Base-by-base conservation (phyloP, 306 rosid genomes). In the Castanea crenata region DNA sequence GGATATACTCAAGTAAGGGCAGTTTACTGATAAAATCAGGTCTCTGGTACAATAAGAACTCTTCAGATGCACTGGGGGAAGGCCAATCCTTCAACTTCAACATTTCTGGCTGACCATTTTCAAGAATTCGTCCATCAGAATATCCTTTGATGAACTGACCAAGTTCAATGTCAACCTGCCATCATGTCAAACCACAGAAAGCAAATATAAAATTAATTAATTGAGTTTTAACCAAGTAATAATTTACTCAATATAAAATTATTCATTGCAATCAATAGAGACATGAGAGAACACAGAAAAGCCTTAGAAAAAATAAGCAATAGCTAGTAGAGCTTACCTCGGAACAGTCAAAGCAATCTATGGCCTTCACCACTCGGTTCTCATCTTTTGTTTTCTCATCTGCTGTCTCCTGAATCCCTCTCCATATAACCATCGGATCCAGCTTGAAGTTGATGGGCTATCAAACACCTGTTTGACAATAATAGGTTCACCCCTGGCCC, bases 61-160 rank as follows among this genome's bases (percentile, higher is more conserved):
- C 97, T 90, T 96, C 99, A 71, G 97, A 90, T 65, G 97, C 97
- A 70, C 91, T 87, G 10, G 98, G 98, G 69, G 97, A 93, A 81
- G 99, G 99, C 99, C 99, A 93, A 79, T 91, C 96, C 80, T 89
- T 96, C 86, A 96, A 82, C 79, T 88, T 93, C 91, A 96, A 88
- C 76, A 91, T 71, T 82, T 87, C 91, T 81, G 96, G 97, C 90
- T 83, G 85, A 67, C 94, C 96, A 88, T 90, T 84, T 83, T 87
- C 98, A 75, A 59, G 79, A 78, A 76, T 44, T 80, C 78, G 85
- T 64, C 98, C 97, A 84, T 88, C 88, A 6, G 81, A 84, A 80
- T 93, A 95, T 38, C 99, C 98, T 83, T 87, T 84, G 70, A 93
- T 89, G 85, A 95, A 93, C 85, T 88, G 89, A 83, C 79, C 57